These are phyloP conservation scores for Globisporangium okanoganense DNA, from an alignment of 352 stramenopile genomes.

Conservation along the genomic window DNA sequence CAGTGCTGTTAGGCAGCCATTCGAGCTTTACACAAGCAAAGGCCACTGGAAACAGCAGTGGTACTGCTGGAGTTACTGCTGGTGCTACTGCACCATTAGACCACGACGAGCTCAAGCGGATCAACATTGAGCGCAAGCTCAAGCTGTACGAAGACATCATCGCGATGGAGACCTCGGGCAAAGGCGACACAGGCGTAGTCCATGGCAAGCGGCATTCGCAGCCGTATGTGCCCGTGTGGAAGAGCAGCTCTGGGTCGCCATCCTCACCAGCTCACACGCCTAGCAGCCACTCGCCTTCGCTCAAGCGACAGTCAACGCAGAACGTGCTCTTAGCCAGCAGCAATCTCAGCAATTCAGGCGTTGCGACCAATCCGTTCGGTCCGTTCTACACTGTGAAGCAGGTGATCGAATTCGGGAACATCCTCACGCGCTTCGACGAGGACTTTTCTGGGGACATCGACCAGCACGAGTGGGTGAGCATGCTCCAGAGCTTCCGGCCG, in stretches of 20 bases:
- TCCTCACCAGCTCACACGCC: background rate
- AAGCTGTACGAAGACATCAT: constrained; percentile 47
- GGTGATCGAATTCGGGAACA: constrained; percentile 48
- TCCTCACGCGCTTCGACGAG: constrained; percentile 46
- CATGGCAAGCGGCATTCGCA: constrained; percentile 9
- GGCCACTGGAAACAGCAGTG: background rate
- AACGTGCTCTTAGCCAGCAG: background rate
- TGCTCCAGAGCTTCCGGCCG: constrained; percentile 30
- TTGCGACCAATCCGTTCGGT: constrained; percentile 40
- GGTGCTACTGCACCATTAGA: background rate
- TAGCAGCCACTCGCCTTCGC: background rate
- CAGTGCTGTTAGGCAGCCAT: constrained; percentile 8
- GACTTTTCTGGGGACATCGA: constrained; percentile 57
- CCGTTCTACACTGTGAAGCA: constrained; percentile 56
- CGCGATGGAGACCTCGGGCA: background rate
- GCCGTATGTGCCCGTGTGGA: constrained; percentile 5
- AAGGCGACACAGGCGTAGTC: too few relatives aligned
- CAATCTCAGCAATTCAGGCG: background rate
- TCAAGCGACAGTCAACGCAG: constrained; percentile 7
- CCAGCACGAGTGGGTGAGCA: constrained; percentile 47
- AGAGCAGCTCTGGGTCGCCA: background rate
- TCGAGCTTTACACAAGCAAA: background rate
- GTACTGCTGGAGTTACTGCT: background rate
- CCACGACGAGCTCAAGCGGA: constrained; percentile 15
- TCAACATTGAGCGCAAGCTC: constrained; percentile 62